Percentiles rank a stretch among this genome's conserved stretches.
phyloP scores from a whole-genome alignment of 192 early-diverging fungal species.

The Fimicolochytrium jonesii region DNA sequence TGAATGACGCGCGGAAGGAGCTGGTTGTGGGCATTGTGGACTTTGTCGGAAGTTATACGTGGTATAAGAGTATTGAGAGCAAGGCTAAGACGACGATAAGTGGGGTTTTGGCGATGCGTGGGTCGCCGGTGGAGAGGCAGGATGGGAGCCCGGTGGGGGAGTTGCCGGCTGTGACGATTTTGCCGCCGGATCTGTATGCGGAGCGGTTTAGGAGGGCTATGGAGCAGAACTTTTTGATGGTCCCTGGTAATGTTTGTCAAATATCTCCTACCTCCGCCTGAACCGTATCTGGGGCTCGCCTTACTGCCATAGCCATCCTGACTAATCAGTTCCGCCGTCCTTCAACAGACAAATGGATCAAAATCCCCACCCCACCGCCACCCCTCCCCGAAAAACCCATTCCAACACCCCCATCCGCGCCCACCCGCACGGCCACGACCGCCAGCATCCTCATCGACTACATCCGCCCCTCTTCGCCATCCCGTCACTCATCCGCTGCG shows the following conservation, averaged over 20 bases:
- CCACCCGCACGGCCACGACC: no score
- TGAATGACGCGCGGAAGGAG: slow-evolving; percentile 35
- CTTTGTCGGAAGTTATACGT: slow-evolving; percentile 44
- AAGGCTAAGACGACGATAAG: slow-evolving; percentile 59
- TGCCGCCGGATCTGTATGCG: slow-evolving; percentile 38
- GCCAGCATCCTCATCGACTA: no score
- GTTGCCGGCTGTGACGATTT: slow-evolving; percentile 36
- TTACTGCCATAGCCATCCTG: not conserved
- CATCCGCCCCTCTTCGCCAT: no score
- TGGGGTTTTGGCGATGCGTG: slow-evolving; percentile 26
- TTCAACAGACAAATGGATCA: slow-evolving; percentile 26
- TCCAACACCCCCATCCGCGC: no score
- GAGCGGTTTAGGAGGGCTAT: slow-evolving; percentile 44
- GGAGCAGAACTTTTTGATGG: slow-evolving; percentile 41
- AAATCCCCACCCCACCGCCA: no score
- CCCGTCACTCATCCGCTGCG: no score
- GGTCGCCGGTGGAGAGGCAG: no score
- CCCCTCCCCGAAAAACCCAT: no score
- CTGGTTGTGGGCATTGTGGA: slow-evolving; percentile 48
- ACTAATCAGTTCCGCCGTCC: not conserved
- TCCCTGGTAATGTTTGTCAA: slow-evolving; percentile 12
- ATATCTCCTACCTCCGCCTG: no score
- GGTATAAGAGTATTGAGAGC: slow-evolving; percentile 47
- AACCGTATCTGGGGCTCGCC: no score
- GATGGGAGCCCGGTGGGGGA: no score